phyloP scores from a whole-genome alignment of 2,329 filamentous ascomycete species.

The Hypoxylon sp. region DNA sequence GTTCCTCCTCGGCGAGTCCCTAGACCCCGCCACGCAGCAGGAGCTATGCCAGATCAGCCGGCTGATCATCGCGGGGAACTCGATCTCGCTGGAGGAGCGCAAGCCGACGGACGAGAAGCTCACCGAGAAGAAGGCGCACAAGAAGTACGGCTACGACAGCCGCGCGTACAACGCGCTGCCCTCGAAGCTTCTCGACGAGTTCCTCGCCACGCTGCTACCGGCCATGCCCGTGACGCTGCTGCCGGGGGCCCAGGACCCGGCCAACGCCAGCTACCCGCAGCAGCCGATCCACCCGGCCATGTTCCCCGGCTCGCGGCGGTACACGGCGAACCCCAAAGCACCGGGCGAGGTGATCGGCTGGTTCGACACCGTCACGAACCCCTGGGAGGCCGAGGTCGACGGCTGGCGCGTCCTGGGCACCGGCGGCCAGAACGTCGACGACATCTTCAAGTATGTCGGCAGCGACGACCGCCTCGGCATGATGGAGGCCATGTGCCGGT shows the following conservation, averaged over 20 bases:
- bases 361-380: conserved; percentile 92
- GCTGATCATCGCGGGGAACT: conserved; percentile 92
- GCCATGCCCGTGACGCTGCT: conserved; percentile 90
- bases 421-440: conserved; percentile 92
- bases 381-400: conserved; percentile 90
- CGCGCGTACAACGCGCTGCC: conserved; percentile 88
- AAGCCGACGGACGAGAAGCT: conserved; percentile 54
- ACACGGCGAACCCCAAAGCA: conserved; percentile 63
- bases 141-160: conserved; percentile 96
- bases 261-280: conserved; percentile 89
- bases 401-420: conserved; percentile 90
- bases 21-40: conserved; percentile 69
- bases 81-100: conserved; percentile 65
- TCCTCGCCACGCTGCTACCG: conserved; percentile 83
- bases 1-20: conserved; percentile 85
- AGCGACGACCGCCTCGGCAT: conserved; percentile 82
- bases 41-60: conserved; percentile 78
- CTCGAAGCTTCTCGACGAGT: conserved; percentile 84
- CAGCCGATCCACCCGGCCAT: conserved; percentile 94
- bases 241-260: conserved; percentile 85
- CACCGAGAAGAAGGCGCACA: conserved; percentile 64
- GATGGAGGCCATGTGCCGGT: conserved; percentile 94
- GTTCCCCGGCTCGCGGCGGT: conserved; percentile 81
- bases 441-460: conserved; percentile 91
- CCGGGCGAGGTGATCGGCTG: conserved; percentile 68